Conservation (phyloP, 2,329 filamentous ascomycete genomes). For the Neonectria sp. region DNA sequence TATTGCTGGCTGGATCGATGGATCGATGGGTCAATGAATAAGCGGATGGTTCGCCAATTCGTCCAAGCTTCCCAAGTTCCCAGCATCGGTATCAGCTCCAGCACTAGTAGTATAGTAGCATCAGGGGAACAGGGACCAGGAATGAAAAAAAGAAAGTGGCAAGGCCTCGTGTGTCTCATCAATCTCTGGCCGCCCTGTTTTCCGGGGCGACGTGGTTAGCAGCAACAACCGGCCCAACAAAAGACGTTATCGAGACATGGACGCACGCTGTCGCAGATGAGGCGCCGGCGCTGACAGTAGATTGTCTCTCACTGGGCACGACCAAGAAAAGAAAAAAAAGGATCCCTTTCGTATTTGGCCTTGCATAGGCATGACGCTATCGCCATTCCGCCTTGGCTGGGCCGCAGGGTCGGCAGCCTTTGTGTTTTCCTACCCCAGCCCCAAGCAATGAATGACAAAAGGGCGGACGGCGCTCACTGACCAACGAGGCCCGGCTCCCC, state of each 20-base stretch:
- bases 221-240: slow-evolving; percentile 2
- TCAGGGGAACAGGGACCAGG: slow-evolving; percentile 16
- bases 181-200: slow-evolving; percentile 16
- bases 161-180: slow-evolving; percentile 18
- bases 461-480: slow-evolving; percentile 20
- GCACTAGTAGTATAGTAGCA: slow-evolving; percentile 4
- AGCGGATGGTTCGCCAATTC: slow-evolving; percentile 16
- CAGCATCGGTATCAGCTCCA: slow-evolving; percentile 8
- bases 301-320: not conserved
- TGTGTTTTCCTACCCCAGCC: slow-evolving; percentile 28
- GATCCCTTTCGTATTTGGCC: slow-evolving; percentile 30
- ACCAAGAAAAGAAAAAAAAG: slow-evolving; percentile 2
- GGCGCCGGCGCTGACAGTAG: slow-evolving; percentile 31
- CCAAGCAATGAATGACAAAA: slow-evolving; percentile 8
- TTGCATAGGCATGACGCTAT: slow-evolving; percentile 47
- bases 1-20: slow-evolving; percentile 17
- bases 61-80: slow-evolving; percentile 2
- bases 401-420: slow-evolving; percentile 21
- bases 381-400: slow-evolving; percentile 34
- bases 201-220: not conserved
- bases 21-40: not conserved
- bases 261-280: slow-evolving; percentile 18
- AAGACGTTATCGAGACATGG: slow-evolving; percentile 5
- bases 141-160: slow-evolving; percentile 15
- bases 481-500: slow-evolving; percentile 23